phyloP scores from a whole-genome alignment of 768 basidiomycete species.

The Tricholoma furcatifolium region DNA sequence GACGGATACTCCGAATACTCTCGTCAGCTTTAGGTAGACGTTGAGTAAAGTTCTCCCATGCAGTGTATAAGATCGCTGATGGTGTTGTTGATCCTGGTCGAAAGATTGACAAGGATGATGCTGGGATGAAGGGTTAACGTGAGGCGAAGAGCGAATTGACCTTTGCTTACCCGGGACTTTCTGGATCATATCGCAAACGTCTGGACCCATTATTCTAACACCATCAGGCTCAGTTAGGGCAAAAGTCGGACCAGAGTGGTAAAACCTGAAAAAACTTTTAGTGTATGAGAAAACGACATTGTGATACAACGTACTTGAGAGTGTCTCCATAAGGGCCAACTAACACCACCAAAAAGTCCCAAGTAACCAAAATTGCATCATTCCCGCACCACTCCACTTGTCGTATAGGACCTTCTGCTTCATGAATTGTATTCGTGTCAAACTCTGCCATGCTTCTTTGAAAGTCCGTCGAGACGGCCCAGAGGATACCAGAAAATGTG shows the following conservation, averaged over 20 bases:
- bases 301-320: constrained; percentile 59
- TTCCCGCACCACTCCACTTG: constrained; percentile 96
- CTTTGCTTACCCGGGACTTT: constrained; percentile 79
- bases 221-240: constrained; percentile 89
- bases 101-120: constrained; percentile 79
- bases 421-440: constrained; percentile 57
- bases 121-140: constrained; percentile 33
- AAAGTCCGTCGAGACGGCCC: constrained; percentile 96
- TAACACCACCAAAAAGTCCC: constrained; percentile 73
- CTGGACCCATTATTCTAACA: constrained; percentile 76
- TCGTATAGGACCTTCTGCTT: constrained; percentile 55
- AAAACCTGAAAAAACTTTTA: constrained; percentile 53
- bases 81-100: constrained; percentile 91
- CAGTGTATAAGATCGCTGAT: constrained; percentile 89
- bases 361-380: constrained; percentile 87
- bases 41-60: constrained; percentile 79
- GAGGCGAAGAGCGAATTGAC: constrained; percentile 1
- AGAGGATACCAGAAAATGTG: constrained; percentile 68
- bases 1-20: constrained; percentile 82
- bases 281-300: not conserved
- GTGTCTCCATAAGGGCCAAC: constrained; percentile 93
- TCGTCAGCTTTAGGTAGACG: constrained; percentile 93
- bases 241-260: constrained; percentile 72
- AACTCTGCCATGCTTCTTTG: constrained; percentile 87
- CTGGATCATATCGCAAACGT: constrained; percentile 85